Evolutionary conservation across 768 basidiomycete species (phyloP).

Genomic region (Hericium erinaceus): DNA sequence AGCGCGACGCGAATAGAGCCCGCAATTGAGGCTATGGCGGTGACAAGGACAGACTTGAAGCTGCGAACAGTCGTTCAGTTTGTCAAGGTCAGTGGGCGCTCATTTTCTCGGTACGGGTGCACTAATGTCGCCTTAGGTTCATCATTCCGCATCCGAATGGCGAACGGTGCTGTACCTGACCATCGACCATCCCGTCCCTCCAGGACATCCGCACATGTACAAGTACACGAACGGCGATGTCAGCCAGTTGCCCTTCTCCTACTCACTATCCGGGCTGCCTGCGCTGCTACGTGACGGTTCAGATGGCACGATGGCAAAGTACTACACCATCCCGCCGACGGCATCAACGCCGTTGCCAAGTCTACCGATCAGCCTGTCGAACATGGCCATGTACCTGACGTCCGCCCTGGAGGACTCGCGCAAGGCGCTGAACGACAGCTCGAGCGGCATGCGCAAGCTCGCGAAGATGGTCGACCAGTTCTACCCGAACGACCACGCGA

Average conservation of each 20-base stretch:
- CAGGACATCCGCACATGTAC: conserved; percentile 30
- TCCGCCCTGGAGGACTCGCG: conserved; percentile 64
- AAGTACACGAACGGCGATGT: conserved; percentile 52
- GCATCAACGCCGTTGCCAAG: conserved; percentile 52
- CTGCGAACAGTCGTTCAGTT: conserved; percentile 75
- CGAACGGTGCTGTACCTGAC: conserved; percentile 70
- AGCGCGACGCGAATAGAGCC: conserved; percentile 65
- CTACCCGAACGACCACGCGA: conserved; percentile 41
- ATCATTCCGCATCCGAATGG: conserved; percentile 55
- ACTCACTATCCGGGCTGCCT: conserved; percentile 49
- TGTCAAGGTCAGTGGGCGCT: conserved; percentile 41
- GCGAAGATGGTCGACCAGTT: conserved; percentile 61
- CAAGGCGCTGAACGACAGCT: conserved; percentile 46
- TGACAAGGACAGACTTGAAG: conserved; percentile 44
- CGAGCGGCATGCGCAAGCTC: conserved; percentile 53
- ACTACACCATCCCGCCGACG: conserved; percentile 61
- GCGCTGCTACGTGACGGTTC: conserved; percentile 53
- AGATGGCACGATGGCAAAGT: conserved; percentile 57
- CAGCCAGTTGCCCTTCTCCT: conserved; percentile 63
- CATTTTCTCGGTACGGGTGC: conserved; percentile 1
- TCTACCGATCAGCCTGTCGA: conserved; percentile 68
- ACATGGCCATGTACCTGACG: conserved; percentile 67
- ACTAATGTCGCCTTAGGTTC: conserved; percentile 34
- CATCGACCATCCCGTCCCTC: conserved; percentile 57
- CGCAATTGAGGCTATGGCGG: conserved; percentile 54